A percentile compares a stretch with the other conserved stretches of the same genome.
Conservation (phyloP, 441 rosid genomes). For the Sinapis alba region DNA sequence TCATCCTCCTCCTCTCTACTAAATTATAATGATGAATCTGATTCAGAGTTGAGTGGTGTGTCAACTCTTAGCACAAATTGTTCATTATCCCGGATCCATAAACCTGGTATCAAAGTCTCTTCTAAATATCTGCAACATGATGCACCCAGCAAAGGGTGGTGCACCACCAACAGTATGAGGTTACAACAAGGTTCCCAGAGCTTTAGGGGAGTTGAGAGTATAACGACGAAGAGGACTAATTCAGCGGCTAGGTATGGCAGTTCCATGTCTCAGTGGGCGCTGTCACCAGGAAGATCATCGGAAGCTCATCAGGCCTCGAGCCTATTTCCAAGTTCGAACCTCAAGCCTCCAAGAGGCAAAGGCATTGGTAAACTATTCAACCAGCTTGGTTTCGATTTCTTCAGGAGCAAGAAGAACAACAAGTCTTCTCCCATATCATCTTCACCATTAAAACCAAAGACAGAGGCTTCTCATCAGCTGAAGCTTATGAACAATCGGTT, state of each 20-base stretch:
- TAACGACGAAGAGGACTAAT: constrained; percentile 62
- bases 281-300: constrained; percentile 77
- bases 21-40: constrained; percentile 44
- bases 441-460: constrained; percentile 27
- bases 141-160: constrained; percentile 30
- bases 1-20: constrained; percentile 40
- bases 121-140: constrained; percentile 61
- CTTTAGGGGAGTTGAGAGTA: constrained; percentile 45
- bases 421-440: constrained; percentile 41
- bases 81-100: constrained; percentile 31
- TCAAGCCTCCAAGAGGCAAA: constrained; percentile 62
- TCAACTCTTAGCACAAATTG: constrained; percentile 32
- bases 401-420: constrained; percentile 65
- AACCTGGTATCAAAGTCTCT: constrained; percentile 57
- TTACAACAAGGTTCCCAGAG: constrained; percentile 55
- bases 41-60: constrained; percentile 52
- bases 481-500: constrained; percentile 59
- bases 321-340: constrained; percentile 62
- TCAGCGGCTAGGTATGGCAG: constrained; percentile 55
- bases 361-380: constrained; percentile 69
- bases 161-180: constrained; percentile 38
- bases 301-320: too few species aligned
- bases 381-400: constrained; percentile 68
- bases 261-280: constrained; percentile 74
- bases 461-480: constrained; percentile 62